Evolutionary conservation across 2,329 filamentous ascomycete genomes (phyloP), one percentile per base, ranked within the genome.

Genomic region (Fusarium nelsonii): DNA sequence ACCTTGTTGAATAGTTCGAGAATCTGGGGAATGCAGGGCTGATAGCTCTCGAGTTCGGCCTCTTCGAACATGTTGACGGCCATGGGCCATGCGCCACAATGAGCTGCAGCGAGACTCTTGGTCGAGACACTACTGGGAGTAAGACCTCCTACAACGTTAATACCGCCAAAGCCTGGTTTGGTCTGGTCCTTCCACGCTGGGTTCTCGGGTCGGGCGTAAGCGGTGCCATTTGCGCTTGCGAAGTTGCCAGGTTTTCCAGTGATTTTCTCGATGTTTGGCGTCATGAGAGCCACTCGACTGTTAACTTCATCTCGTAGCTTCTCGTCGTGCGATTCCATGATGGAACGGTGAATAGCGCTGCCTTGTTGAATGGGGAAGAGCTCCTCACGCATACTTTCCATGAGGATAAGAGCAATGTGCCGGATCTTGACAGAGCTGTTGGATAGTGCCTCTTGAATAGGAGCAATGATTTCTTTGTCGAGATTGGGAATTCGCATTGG

Each of bases 331-430:
- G 78, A 79, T 3, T 75, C 65, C 18, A 73, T 61, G 3, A 80
- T 73, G 1, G 77, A 76, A 8, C 78, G 70, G 52, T 77, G 78
- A 12, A 83, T 78, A 18, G 79, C 69, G 20, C 77, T 80, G 2
- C 75, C 75, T 54, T 80, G 79, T 26, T 81, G 80, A 10, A 84
- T 64, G 0, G 82, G 82, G 55, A 83, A 84, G 6, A 83, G 77
- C 45, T 84, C 81, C 15, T 79, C 79, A 6, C 82, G 78, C 8
- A 81, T 82, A 53, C 81, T 83, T 63, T 84, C 82, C 34, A 84
- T 75, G 12, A 82, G 77, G 28, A 84, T 57, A 15, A 83, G 69
- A 41, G 83, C 74, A n/a, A 84, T 70, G 51, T 84, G 81, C 55
- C 81, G 81, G 48, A 84, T 82, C 40, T 77, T 77, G 15, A 82